These are phyloP conservation scores for Pythium plurisporium DNA, from an alignment of 352 stramenopile species.

Conservation along the genomic window DNA sequence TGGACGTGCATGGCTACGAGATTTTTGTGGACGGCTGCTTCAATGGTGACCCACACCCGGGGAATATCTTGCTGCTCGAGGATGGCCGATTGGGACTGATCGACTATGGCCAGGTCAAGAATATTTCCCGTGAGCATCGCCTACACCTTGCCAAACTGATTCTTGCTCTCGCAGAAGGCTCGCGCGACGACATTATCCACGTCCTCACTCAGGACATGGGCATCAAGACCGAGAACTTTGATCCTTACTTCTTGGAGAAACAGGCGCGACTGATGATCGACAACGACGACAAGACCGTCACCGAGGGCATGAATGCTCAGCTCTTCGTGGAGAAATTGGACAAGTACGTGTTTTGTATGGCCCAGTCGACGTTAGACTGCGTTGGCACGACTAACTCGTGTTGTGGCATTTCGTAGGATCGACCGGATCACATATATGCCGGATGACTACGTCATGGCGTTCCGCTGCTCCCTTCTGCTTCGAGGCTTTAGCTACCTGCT, in stretches of 20 bases:
- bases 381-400: background rate
- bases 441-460: conserved; percentile 87
- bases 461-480: conserved; percentile 78
- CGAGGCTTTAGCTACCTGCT: conserved; percentile 82
- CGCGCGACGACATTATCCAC: conserved; percentile 67
- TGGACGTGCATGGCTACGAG: conserved; percentile 90
- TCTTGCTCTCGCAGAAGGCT: conserved; percentile 69
- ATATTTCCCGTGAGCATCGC: conserved; percentile 64
- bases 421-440: conserved; percentile 78
- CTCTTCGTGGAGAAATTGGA: conserved; percentile 84
- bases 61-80: conserved; percentile 89
- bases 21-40: conserved; percentile 92
- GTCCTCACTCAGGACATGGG: conserved; percentile 77
- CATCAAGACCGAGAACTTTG: conserved; percentile 64
- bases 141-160: conserved; percentile 81
- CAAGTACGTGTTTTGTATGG: conserved; percentile 32
- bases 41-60: conserved; percentile 89
- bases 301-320: conserved; percentile 81
- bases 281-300: conserved; percentile 75
- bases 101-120: conserved; percentile 91
- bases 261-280: conserved; percentile 84
- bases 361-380: background rate
- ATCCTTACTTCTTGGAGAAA: conserved; percentile 84
- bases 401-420: conserved; percentile 33
- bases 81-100: conserved; percentile 88